A percentile compares a stretch with the other conserved stretches of the same genome.
These are phyloP conservation scores for Tolypocladium guangdongense DNA, from an alignment of 2,329 filamentous ascomycete species.

Conservation along the genomic window DNA sequence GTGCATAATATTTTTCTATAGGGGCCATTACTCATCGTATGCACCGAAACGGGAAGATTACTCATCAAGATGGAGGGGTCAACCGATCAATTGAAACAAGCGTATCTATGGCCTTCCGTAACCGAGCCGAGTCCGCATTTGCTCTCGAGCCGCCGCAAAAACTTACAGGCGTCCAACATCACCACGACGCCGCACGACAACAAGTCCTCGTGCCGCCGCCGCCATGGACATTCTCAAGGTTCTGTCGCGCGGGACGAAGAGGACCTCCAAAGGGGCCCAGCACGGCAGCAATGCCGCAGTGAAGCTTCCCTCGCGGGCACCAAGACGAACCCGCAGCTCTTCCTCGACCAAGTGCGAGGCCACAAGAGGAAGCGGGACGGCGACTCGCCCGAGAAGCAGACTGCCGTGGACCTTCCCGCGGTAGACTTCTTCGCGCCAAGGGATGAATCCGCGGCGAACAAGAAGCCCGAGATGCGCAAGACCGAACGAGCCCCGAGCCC, in stretches of 20 bases:
- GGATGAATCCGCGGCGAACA: conserved; percentile 21
- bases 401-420: conserved; percentile 28
- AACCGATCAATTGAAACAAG: too few relatives aligned
- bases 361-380: conserved; percentile 45
- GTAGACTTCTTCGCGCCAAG: conserved; percentile 51
- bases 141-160: too few relatives aligned
- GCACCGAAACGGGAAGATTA: too few relatives aligned
- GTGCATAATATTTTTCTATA: too few relatives aligned
- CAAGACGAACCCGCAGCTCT: conserved; percentile 57
- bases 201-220: background rate
- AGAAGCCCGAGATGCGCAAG: conserved; percentile 11
- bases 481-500: conserved; percentile 18
- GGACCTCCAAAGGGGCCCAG: conserved; percentile 27
- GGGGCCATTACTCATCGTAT: too few relatives aligned
- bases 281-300: conserved; percentile 18
- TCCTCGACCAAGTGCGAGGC: conserved; percentile 42
- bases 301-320: conserved; percentile 55
- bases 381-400: conserved; percentile 21
- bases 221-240: conserved; percentile 64
- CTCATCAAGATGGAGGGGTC: too few relatives aligned
- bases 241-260: conserved; percentile 59
- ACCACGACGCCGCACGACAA: background rate
- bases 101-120: too few relatives aligned
- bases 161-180: background rate
- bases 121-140: too few relatives aligned